Percentiles rank a stretch among this genome's conserved stretches.
Evolutionary conservation across 2,329 filamentous ascomycete species (phyloP).

Genomic region (Cercospora zeina): DNA sequence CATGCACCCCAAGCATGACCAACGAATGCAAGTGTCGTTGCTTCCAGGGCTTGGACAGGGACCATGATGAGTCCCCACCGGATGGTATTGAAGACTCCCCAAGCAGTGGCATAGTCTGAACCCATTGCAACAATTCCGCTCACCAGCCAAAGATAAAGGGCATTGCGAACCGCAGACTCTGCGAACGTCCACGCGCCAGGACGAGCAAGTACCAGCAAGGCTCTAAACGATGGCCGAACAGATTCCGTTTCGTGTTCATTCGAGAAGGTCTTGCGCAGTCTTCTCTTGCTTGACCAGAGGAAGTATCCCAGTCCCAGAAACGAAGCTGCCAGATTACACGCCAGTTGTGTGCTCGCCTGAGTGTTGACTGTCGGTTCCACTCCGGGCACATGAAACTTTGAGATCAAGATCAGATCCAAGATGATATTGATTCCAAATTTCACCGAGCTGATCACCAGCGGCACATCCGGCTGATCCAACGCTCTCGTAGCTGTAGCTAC

Average conservation of each 20-base stretch:
- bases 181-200: conserved; percentile 62
- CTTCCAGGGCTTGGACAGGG: conserved; percentile 66
- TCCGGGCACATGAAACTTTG: conserved; percentile 60
- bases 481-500: conserved; percentile 63
- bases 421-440: conserved; percentile 68
- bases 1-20: conserved; percentile 65
- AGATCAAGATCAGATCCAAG: conserved; percentile 66
- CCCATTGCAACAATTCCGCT: conserved; percentile 64
- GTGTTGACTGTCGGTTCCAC: conserved; percentile 61
- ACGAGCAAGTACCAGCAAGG: conserved; percentile 54
- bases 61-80: conserved; percentile 75
- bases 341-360: conserved; percentile 64
- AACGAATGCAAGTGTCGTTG: conserved; percentile 64
- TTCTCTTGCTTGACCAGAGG: conserved; percentile 46
- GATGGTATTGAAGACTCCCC: conserved; percentile 73
- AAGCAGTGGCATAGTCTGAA: conserved; percentile 66
- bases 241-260: not conserved
- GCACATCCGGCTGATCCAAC: conserved; percentile 68
- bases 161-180: conserved; percentile 68
- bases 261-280: not conserved
- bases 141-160: conserved; percentile 70
- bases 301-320: conserved; percentile 62
- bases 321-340: conserved; percentile 60
- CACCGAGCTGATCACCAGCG: conserved; percentile 62
- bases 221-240: conserved; percentile 44